Evolutionary conservation across 768 basidiomycete species (phyloP), one percentile per base, ranked within the genome.

Genomic region (Cantharellus anzutake): DNA sequence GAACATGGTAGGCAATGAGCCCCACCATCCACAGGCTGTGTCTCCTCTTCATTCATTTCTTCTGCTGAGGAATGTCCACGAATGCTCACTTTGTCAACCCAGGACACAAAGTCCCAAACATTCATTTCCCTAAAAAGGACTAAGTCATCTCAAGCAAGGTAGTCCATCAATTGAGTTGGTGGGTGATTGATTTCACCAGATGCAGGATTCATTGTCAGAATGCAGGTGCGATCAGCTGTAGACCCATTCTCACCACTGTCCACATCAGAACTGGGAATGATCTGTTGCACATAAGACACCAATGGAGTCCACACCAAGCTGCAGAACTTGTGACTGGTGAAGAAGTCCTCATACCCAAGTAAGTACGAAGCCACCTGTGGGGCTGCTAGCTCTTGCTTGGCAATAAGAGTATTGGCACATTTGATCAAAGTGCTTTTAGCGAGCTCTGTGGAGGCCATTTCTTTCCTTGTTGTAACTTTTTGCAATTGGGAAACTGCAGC

Each of bases 331-430:
- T 75, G 74, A 50, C 70, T 73, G 0, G 72, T 72, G 50, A 65
- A 74, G 42, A 72, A 70, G 63, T 76, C 70, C 3, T 66, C 69
- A 29, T 42, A 67, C 3, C 68, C 73, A 58, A 71, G 59, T 0
- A 74, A 52, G 62, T 73, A 72, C 0, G 67, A 68, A 5, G 64
- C 64, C 0, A 74, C 70, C 55, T 73, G 72, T 53, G 70, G 75
- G 2, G 65, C 69, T 2, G 73, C 73, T 7, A 75, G 39, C 62
- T 76, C 75, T 60, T 74, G 72, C 7, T 70, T 65, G 11, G 69
- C 67, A 0, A 75, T 68, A 63, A 75, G 69, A 0, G 66, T 48
- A 64, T 69, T 68, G 0, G 71, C 72, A 63, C 72, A 73, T 61
- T 71, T 71, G 57, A 70, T 69, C 0, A 76, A 50, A 14, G 76